phyloP scores from a whole-genome alignment of 768 basidiomycete species.

The Pleurotus salmoneostramineus region DNA sequence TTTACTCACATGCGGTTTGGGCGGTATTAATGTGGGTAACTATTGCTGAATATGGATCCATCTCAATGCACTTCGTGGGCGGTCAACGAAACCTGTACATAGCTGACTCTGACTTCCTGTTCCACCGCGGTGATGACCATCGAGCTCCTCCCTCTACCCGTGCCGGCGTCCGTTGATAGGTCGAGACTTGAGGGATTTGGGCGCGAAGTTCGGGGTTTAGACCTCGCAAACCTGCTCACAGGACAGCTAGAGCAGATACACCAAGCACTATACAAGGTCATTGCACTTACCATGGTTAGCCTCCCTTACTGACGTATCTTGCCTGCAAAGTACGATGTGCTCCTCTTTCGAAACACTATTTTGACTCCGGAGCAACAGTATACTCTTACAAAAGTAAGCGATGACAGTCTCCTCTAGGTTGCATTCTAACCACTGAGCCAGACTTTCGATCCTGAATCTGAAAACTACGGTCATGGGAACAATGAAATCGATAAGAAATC shows the following conservation, averaged over 20 bases:
- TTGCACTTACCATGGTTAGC: constrained; percentile 8
- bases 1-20: background rate
- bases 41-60: background rate
- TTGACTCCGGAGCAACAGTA: constrained; percentile 83
- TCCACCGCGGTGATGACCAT: constrained; percentile 50
- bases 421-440: constrained; percentile 18
- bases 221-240: constrained; percentile 57
- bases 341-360: constrained; percentile 69
- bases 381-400: constrained; percentile 69
- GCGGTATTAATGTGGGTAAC: background rate
- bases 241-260: constrained; percentile 65
- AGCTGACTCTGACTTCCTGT: background rate
- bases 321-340: constrained; percentile 53
- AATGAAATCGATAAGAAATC: constrained; percentile 82
- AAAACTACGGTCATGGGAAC: constrained; percentile 83
- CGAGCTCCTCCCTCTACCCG: constrained; percentile 58
- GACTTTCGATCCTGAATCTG: constrained; percentile 68
- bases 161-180: constrained; percentile 68
- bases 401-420: background rate
- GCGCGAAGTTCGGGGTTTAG: constrained; percentile 67
- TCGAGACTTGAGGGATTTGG: constrained; percentile 70
- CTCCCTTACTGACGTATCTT: background rate
- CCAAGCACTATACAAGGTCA: constrained; percentile 73
- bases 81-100: background rate
- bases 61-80: background rate